A percentile compares a stretch with the other conserved stretches of the same genome.
phyloP scores from a whole-genome alignment of 129 eudicot species.

The Solidago caesia region DNA sequence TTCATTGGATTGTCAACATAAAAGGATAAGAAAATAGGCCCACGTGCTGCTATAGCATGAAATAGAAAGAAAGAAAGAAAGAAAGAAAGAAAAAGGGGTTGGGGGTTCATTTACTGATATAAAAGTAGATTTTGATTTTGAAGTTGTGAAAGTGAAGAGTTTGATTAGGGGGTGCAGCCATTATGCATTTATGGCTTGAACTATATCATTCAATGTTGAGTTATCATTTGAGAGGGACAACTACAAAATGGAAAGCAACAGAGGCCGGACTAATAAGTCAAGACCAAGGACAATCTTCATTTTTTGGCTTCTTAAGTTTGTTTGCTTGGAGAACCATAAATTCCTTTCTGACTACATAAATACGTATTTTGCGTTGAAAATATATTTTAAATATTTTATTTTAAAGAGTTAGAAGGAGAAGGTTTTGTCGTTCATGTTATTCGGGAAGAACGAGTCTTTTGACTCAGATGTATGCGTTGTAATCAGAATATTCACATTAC shows the following conservation, averaged over 20 bases:
- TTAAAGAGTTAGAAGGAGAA: no score
- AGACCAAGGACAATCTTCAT: conserved; percentile 24
- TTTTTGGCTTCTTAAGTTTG: conserved; percentile 19
- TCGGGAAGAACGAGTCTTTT: no score
- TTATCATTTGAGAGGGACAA: conserved; percentile 46
- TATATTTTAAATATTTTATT: no score
- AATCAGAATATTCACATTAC: no score
- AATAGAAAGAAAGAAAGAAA: conserved; percentile 28
- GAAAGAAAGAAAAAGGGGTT: conserved; percentile 23
- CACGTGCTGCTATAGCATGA: conserved; percentile 40
- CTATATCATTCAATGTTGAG: conserved; percentile 40
- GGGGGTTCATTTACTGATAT: conserved; percentile 24
- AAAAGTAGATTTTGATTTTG: conserved; percentile 39
- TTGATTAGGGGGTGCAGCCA: conserved; percentile 37
- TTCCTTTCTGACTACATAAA: no score
- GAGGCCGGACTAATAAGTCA: conserved; percentile 30
- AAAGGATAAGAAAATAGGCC: conserved; percentile 22
- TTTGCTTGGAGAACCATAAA: not conserved
- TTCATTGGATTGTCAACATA: conserved; percentile 16
- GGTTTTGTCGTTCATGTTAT: no score
- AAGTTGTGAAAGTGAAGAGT: conserved; percentile 31
- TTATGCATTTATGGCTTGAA: conserved; percentile 35
- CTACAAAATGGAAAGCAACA: conserved; percentile 34
- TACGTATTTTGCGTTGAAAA: no score
- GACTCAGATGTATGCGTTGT: no score